These are phyloP conservation scores for Hapsidospora chrysogenum DNA, from an alignment of 495 filamentous ascomycete species.

Conservation along the genomic window DNA sequence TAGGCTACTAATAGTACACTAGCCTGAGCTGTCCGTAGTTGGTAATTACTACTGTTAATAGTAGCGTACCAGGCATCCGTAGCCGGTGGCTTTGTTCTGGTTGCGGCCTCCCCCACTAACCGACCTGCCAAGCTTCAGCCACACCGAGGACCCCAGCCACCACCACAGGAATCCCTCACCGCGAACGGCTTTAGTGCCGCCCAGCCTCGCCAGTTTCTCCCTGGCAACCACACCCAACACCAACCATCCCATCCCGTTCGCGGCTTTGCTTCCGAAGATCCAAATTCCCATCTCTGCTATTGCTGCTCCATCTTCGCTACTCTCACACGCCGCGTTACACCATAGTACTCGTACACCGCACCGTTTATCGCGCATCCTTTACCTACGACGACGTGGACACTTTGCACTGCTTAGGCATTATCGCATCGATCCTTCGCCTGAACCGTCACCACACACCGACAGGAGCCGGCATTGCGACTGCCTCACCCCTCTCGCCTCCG, in stretches of 20 bases:
- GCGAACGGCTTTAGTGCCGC: too few relatives aligned
- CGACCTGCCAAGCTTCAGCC: too few relatives aligned
- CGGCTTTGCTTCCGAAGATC: too few relatives aligned
- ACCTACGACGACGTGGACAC: not conserved
- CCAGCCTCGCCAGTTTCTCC: not conserved
- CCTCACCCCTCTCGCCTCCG: not conserved
- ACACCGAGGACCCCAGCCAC: too few relatives aligned
- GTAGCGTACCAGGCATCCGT: too few relatives aligned
- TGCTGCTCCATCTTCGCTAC: not conserved
- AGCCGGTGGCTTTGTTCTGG: too few relatives aligned
- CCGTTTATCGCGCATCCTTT: not conserved
- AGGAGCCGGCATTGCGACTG: not conserved
- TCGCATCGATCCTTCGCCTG: not conserved
- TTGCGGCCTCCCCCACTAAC: too few relatives aligned
- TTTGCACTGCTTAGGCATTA: not conserved
- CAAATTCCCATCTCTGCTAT: not conserved
- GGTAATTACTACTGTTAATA: too few relatives aligned
- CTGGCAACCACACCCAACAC: not conserved
- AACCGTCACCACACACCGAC: not conserved
- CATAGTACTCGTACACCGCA: not conserved
- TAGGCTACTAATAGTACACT: too few relatives aligned
- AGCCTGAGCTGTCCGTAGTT: too few relatives aligned
- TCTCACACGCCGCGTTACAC: not conserved
- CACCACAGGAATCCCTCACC: too few relatives aligned
- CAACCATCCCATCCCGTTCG: too few relatives aligned